A percentile compares a stretch with the other conserved stretches of the same genome.
Evolutionary conservation across 352 stramenopile species (phyloP).

Genomic region (Pythium aphanidermatum): DNA sequence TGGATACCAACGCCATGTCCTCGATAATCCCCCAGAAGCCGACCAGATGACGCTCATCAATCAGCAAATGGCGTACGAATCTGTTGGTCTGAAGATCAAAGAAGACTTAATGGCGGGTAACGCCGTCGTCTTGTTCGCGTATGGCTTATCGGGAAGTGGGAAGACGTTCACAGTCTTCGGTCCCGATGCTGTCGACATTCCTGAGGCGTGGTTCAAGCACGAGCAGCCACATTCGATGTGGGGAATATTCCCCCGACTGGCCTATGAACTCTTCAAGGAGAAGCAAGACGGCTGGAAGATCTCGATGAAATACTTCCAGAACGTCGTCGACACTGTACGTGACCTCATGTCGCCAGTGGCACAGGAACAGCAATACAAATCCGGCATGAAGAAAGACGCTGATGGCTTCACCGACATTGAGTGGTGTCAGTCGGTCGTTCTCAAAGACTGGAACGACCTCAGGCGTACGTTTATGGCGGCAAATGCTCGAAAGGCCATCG

Average conservation of each 20-base stretch:
- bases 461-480: constrained; percentile 86
- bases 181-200: constrained; percentile 89
- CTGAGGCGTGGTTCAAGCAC: constrained; percentile 93
- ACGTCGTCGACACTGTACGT: constrained; percentile 93
- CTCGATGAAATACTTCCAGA: constrained; percentile 97
- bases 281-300: constrained; percentile 96
- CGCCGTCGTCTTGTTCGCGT: constrained; percentile 92
- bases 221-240: constrained; percentile 85
- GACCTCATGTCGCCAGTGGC: constrained; percentile 92
- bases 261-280: constrained; percentile 93
- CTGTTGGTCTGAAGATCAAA: constrained; percentile 90
- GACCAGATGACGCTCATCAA: constrained; percentile 88
- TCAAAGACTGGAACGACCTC: constrained; percentile 94
- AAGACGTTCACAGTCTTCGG: constrained; percentile 95
- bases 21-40: constrained; percentile 47
- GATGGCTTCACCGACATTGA: constrained; percentile 95
- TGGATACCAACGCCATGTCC: constrained; percentile 86
- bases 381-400: constrained; percentile 91
- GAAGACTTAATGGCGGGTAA: constrained; percentile 86
- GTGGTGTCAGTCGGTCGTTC: constrained; percentile 89
- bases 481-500: constrained; percentile 91
- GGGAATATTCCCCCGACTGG: constrained; percentile 89
- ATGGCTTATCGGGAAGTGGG: constrained; percentile 88
- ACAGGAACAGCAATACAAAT: constrained; percentile 94
- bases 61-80: constrained; percentile 88